Evolutionary conservation across 148 eudicot species (phyloP).

Genomic region (Amaranthus cruentus): DNA sequence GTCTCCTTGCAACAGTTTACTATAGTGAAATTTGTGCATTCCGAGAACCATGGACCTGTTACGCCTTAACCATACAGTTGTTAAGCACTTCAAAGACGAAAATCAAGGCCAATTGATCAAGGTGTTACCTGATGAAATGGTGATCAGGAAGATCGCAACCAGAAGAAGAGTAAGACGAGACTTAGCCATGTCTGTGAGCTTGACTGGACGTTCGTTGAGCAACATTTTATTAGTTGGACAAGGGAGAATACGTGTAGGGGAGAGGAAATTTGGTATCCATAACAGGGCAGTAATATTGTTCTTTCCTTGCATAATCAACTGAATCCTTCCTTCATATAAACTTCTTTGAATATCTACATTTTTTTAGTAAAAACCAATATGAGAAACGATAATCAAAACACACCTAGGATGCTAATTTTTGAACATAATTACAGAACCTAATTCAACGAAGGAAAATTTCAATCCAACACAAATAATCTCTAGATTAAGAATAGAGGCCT

Average conservation of each 20-base stretch:
- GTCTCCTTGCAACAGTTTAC: conserved; percentile 39
- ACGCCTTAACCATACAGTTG: neutral
- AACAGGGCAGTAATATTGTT: neutral
- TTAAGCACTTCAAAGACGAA: neutral
- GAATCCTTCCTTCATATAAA: neutral
- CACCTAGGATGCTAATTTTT: too few relatives aligned
- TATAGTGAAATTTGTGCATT: conserved; percentile 23
- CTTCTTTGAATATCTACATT: neutral
- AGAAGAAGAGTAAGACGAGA: neutral
- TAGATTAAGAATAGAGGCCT: too few relatives aligned
- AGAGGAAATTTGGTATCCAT: neutral
- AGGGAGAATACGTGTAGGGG: conserved; percentile 1
- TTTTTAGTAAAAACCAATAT: too few relatives aligned
- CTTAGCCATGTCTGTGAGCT: neutral
- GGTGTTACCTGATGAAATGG: conserved; percentile 8
- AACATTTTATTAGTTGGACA: neutral
- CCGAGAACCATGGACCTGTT: conserved; percentile 15
- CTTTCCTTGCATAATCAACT: neutral
- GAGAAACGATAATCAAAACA: too few relatives aligned
- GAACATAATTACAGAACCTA: too few relatives aligned
- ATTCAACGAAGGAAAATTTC: too few relatives aligned
- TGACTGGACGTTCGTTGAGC: neutral
- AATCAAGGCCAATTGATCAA: neutral
- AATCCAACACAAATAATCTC: too few relatives aligned
- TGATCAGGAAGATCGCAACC: neutral